Conservation (phyloP, 2,329 filamentous ascomycete species). For the Corynespora cassiicola region DNA sequence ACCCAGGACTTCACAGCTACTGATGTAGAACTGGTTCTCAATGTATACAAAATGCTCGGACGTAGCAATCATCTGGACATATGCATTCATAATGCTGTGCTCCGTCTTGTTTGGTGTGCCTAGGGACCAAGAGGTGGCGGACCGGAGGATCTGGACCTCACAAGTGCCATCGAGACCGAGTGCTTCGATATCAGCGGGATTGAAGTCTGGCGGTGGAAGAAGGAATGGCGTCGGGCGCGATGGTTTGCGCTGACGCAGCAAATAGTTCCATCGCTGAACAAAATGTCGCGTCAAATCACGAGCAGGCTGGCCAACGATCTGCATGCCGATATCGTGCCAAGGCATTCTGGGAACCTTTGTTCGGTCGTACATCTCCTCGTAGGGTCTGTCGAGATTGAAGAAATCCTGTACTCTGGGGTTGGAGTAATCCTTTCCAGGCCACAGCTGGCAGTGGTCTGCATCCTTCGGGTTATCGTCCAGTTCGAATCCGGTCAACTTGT, state of each 20-base stretch:
- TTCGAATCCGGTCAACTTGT: constrained; percentile 95
- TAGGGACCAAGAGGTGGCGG: constrained; percentile 88
- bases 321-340: constrained; percentile 98
- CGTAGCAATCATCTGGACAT: constrained; percentile 91
- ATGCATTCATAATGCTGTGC: constrained; percentile 94
- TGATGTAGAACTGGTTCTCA: constrained; percentile 98
- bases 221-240: constrained; percentile 93
- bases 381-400: constrained; percentile 88
- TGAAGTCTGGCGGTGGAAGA: constrained; percentile 91
- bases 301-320: constrained; percentile 94
- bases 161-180: constrained; percentile 92
- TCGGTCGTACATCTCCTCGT: constrained; percentile 98
- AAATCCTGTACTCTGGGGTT: constrained; percentile 97
- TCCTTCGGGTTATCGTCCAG: constrained; percentile 76
- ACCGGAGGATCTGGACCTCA: constrained; percentile 94
- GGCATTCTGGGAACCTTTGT: constrained; percentile 91
- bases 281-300: constrained; percentile 95
- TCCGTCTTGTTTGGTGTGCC: constrained; percentile 84
- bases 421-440: constrained; percentile 98
- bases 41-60: constrained; percentile 98
- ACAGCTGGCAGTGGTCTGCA: constrained; percentile 92
- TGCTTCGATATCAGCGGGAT: constrained; percentile 81
- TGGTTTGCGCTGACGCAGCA: constrained; percentile 89
- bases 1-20: constrained; percentile 85
- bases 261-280: constrained; percentile 97